These are phyloP conservation scores for Debaryomyces coudertii DNA, from an alignment of 1,139 yeast species.

Conservation along the genomic window DNA sequence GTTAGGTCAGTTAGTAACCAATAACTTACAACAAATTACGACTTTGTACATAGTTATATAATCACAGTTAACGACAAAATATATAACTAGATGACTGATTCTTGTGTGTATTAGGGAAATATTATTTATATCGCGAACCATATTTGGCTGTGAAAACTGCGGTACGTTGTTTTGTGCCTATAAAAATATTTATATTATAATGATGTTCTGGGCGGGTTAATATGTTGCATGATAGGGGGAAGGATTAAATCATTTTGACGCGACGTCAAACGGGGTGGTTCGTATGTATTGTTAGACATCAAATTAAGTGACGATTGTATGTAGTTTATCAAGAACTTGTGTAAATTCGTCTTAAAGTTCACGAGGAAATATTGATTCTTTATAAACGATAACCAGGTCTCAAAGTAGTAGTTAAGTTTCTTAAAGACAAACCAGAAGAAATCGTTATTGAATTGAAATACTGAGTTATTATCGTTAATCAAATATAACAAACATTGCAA, in stretches of 20 bases:
- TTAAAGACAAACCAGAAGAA: conserved; percentile 32
- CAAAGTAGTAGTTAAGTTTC: conserved; percentile 31
- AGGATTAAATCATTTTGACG: conserved; percentile 1
- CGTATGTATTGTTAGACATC: neutral
- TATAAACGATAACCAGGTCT: conserved; percentile 29
- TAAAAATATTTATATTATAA: neutral
- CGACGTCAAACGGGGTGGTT: conserved; percentile 8
- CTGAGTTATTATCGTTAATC: conserved; percentile 22
- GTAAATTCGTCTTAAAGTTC: conserved; percentile 20
- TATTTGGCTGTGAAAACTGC: neutral
- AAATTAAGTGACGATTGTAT: conserved; percentile 10
- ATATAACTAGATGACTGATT: neutral
- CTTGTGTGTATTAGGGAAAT: neutral
- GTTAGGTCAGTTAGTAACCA: conserved; percentile 29
- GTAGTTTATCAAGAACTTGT: conserved; percentile 22
- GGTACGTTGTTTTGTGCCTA: neutral
- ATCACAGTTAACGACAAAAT: conserved; percentile 2
- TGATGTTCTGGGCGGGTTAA: neutral
- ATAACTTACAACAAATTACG: neutral
- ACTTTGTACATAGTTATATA: conserved; percentile 1
- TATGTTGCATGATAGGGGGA: conserved; percentile 4
- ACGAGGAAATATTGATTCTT: conserved; percentile 19
- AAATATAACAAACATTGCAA: conserved; percentile 33
- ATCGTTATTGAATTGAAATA: conserved; percentile 27
- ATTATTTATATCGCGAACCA: neutral